Base-by-base conservation (phyloP, 1,284 basidiomycete species). In the Microbotryum saponariae region DNA sequence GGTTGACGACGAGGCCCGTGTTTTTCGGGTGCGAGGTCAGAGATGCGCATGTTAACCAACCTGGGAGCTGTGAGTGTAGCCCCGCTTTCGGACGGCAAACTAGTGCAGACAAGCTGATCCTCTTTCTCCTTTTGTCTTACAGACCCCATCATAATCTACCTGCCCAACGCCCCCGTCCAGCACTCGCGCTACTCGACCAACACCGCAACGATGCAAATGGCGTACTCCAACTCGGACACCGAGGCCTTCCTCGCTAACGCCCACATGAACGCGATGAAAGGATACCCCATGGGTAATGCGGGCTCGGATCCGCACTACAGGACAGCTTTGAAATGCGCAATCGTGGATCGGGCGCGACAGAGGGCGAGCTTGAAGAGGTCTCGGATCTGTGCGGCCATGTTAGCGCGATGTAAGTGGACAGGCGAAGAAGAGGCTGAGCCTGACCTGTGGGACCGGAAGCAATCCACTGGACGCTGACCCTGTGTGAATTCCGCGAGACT, bases 1-100 rank as follows among this genome's bases (percentile, higher is more conserved):
- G 88, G 18, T 78, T 86, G 12, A 86, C 85, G 73, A 78, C 79
- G 48, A 80, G 87, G n/a, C 82, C 87, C 6, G 85, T 85, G 0
- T 88, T 89, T 74, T 89, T 88, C 74, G 87, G 87, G 1, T 89
- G 87, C 71, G 1, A 37, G 10, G 37, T 37, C 8, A 37, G 14
- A 16, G 37, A 37, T 37, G 37, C 37, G 12, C 37, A 10, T 10
- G 37, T 37, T 9, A 1, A 16, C 9, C 6, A 37, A 37, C 8
- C 9, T 10, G 37, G 37, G 37, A 37, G 9, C 37, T 37, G 37
- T 37, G 14, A 37, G 37, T 37, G 12, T 16, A 37, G 27, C 27
- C 6, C 37, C 12, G 37, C 37, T 14, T 37, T 37, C 2, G 37
- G 9, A 27, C 6, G 6, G 27, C 27, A 27, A 27, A 27, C 6